Evolutionary conservation across 2,329 filamentous ascomycete species (phyloP), one percentile per base, ranked within the genome.

Genomic region (Cercospora sp.): DNA sequence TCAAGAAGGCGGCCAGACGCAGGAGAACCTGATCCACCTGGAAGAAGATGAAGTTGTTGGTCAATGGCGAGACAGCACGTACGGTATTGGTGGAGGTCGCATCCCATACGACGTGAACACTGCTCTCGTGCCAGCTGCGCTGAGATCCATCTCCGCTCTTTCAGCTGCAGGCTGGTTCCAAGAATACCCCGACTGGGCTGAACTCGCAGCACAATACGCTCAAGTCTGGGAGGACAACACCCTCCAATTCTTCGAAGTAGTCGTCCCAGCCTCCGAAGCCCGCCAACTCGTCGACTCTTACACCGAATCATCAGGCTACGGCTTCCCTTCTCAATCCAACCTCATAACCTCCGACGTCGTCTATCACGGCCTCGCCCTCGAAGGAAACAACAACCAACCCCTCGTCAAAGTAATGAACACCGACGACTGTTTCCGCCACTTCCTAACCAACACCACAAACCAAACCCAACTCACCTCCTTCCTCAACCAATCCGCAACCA

Each of bases 41-140:
- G 87, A 87, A 67, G 74, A 84, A 0, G 82, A 79, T 6, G 77
- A 89, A 68, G 70, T 82, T 0, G 86, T 89, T 0, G 89, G 88
- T 0, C 79, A 90, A 74, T 90, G 88, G 88, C 82, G 88, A 59
- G 88, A 90, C 70, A 88, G 85, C 16, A 82, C 79, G 0, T 85
- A 85, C 61, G 88, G 89, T 13, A 80, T 90, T 13, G 88, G 86
- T 1, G 87, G 87, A 37, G 88, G 87, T 1, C 82, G 85, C 0
- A 86, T 89, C n/a, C 88, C 88, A 0, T 90, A 88, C 73, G 85
- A 90, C 69, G 88, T 90, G 26, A 90, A 90, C 72, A 86, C 86
- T 0, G 88, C 86, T 0, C 80, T 90, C 0, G 86, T 85, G 0
- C 88, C 89, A 0, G 88, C 88, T 1, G 87, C 86, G 1, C 81